Evolutionary conservation across 345 rosid species (phyloP).

Genomic region (Conringia planisiliqua): DNA sequence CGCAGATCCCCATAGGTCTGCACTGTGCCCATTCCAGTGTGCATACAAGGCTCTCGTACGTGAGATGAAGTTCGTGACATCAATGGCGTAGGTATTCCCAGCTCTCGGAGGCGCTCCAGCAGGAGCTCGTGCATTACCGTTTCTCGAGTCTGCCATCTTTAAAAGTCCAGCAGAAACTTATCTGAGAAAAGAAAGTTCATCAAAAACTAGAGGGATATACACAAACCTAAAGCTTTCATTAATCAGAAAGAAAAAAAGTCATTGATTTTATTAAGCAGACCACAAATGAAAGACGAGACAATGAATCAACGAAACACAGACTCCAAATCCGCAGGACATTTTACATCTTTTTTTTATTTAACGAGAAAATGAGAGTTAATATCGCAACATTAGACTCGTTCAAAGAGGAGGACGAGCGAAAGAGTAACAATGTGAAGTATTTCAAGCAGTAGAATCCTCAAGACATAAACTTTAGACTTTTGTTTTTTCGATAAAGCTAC

Average conservation of each 20-base stretch:
- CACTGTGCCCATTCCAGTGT: constrained; percentile 58
- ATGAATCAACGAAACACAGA: not conserved
- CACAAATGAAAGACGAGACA: not conserved
- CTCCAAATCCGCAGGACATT: not conserved
- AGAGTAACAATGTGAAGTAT: not conserved
- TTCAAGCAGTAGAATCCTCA: not conserved
- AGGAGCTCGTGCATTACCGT: constrained; percentile 47
- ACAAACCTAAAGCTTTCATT: not conserved
- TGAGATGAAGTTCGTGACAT: constrained; percentile 50
- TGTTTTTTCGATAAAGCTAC: too few species aligned
- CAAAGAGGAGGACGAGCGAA: too few species aligned
- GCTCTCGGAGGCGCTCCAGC: constrained; percentile 41
- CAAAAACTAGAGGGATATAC: not conserved
- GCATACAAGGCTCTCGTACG: constrained; percentile 64
- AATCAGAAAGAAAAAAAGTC: not conserved
- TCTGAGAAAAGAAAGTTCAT: not conserved
- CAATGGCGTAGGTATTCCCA: constrained; percentile 49
- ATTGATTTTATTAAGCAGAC: not conserved
- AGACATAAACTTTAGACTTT: not conserved
- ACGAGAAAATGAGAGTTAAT: not conserved
- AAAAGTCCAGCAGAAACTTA: constrained; percentile 10
- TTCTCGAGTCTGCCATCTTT: constrained; percentile 63
- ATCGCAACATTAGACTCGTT: not conserved
- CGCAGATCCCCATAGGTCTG: constrained; percentile 66
- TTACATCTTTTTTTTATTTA: too few species aligned